phyloP scores from a whole-genome alignment of 345 rosid genomes.

The Microcos paniculata region DNA sequence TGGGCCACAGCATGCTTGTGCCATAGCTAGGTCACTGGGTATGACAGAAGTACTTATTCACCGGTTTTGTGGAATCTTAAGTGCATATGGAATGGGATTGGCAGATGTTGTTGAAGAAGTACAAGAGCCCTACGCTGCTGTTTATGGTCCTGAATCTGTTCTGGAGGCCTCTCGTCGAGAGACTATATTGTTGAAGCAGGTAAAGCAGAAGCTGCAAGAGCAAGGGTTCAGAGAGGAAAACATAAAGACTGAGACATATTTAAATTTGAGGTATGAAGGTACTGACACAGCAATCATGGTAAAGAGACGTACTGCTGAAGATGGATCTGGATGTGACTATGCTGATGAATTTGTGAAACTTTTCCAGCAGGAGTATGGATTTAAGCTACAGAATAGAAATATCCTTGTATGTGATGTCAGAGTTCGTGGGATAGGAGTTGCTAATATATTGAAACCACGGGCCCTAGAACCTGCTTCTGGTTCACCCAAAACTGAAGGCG shows the following conservation, averaged over 20 bases:
- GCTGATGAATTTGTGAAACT: constrained; percentile 75
- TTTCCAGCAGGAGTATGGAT: constrained; percentile 91
- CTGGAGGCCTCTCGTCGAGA: constrained; percentile 72
- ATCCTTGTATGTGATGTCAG: constrained; percentile 85
- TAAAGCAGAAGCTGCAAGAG: constrained; percentile 64
- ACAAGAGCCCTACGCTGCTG: constrained; percentile 90
- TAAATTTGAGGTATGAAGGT: constrained; percentile 90
- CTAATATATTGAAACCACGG: constrained; percentile 80
- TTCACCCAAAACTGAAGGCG: constrained; percentile 58
- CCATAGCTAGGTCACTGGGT: constrained; percentile 88
- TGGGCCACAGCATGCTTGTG: constrained; percentile 98
- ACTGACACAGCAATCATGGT: constrained; percentile 99
- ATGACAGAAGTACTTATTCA: constrained; percentile 92
- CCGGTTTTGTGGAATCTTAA: constrained; percentile 83
- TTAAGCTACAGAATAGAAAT: constrained; percentile 75
- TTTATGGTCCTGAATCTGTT: constrained; percentile 64
- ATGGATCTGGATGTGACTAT: constrained; percentile 51
- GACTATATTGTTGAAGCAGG: constrained; percentile 46
- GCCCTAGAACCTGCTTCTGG: constrained; percentile 44
- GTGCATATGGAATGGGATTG: constrained; percentile 98
- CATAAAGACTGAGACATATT: constrained; percentile 68
- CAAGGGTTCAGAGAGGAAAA: constrained; percentile 75
- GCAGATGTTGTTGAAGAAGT: constrained; percentile 97
- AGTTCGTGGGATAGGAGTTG: constrained; percentile 87
- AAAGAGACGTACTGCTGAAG: constrained; percentile 44